Conservation (phyloP, 1,284 basidiomycete genomes). For the Caloboletus firmus region DNA sequence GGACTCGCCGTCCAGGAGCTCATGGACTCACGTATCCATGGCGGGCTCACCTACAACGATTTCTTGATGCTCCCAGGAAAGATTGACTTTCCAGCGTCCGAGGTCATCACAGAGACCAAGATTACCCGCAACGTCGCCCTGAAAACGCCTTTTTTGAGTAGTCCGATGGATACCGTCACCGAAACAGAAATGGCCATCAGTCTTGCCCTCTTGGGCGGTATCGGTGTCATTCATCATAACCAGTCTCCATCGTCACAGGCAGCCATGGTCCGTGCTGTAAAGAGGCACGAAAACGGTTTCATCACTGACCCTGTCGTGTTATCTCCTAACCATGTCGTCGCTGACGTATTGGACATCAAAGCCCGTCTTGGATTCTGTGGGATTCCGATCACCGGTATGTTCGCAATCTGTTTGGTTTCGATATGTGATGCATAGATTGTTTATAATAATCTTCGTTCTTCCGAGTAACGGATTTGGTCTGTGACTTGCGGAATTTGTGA, state of each 20-base stretch:
- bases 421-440: constrained; percentile 47
- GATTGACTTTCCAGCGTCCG: constrained; percentile 88
- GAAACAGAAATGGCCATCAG: constrained; percentile 97
- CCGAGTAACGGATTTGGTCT: constrained; percentile 67
- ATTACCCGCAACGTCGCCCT: constrained; percentile 92
- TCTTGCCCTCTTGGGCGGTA: constrained; percentile 92
- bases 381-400: constrained; percentile 94
- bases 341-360: constrained; percentile 94
- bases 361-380: constrained; percentile 92
- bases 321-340: constrained; percentile 76
- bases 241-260: constrained; percentile 88
- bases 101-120: constrained; percentile 81
- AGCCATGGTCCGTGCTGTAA: constrained; percentile 95
- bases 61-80: constrained; percentile 94
- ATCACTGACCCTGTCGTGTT: constrained; percentile 94
- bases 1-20: constrained; percentile 86
- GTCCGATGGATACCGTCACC: constrained; percentile 99
- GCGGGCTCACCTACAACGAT: constrained; percentile 97
- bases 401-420: constrained; percentile 4
- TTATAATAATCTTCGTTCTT: constrained; percentile 84
- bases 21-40: constrained; percentile 87
- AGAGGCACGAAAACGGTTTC: constrained; percentile 98
- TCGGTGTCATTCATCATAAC: constrained; percentile 99
- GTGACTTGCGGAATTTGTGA: constrained; percentile 67
- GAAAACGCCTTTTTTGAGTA: constrained; percentile 97